phyloP scores from a whole-genome alignment of 371 early-diverging fungal genomes.

The Zancudomyces culisetae region DNA sequence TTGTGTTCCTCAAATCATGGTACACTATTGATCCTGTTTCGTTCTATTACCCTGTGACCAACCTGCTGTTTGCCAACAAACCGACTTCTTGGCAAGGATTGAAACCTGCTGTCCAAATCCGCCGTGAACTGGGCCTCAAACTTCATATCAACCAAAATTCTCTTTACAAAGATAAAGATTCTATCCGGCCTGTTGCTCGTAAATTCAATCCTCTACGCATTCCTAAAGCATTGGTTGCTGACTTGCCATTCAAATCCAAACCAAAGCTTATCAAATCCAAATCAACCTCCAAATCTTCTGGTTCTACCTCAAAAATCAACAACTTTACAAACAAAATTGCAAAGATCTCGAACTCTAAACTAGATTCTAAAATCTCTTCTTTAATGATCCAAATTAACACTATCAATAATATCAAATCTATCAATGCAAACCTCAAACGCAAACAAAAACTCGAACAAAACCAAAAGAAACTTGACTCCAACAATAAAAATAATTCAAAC shows the following conservation, averaged over 20 bases:
- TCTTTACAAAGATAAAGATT: conserved; percentile 73
- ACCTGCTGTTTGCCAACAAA: conserved; percentile 48
- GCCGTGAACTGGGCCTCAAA: conserved; percentile 43
- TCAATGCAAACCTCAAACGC: conserved; percentile 13
- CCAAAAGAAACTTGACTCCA: too few relatives aligned
- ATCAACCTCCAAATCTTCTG: conserved; percentile 33
- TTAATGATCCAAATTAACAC: conserved; percentile 58
- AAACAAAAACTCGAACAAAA: too few relatives aligned
- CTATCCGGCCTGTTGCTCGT: conserved; percentile 60
- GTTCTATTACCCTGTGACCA: conserved; percentile 90
- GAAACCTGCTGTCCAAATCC: conserved; percentile 74
- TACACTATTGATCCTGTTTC: conserved; percentile 81
- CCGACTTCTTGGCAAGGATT: conserved; percentile 43
- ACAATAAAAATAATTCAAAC: conserved; percentile 11
- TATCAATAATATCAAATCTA: conserved; percentile 20
- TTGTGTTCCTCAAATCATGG: conserved; percentile 95
- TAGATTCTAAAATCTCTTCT: conserved; percentile 59
- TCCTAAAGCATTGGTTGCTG: conserved; percentile 58
- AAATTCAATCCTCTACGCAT: conserved; percentile 71
- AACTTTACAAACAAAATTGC: too few relatives aligned
- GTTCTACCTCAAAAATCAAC: too few relatives aligned
- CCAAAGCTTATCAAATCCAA: conserved; percentile 39
- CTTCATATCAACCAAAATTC: conserved; percentile 64
- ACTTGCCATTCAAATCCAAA: conserved; percentile 79
- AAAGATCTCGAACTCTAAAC: conserved; percentile 74